A percentile compares a stretch with the other conserved stretches of the same genome.
phyloP scores from a whole-genome alignment of 768 basidiomycete genomes.

The Cyclocybe aegerita region DNA sequence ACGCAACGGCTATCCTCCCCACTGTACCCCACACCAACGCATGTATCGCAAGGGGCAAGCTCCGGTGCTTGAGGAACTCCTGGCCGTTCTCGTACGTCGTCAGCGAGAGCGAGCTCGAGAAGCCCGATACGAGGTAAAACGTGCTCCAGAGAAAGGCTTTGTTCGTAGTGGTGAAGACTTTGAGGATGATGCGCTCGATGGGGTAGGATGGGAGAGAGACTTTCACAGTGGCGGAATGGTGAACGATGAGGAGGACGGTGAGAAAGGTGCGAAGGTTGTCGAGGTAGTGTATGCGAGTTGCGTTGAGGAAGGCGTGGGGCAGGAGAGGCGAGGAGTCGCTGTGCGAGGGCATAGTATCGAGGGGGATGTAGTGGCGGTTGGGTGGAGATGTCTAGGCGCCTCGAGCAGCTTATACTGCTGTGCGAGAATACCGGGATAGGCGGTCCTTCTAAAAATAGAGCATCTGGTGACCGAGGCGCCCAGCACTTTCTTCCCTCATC shows the following conservation, averaged over 20 bases:
- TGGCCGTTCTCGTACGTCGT: constrained; percentile 7
- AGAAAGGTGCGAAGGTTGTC: constrained; percentile 25
- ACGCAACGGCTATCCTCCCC: constrained; percentile 6
- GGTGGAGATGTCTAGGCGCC: too few species aligned
- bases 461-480: too few species aligned
- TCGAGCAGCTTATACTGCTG: too few species aligned
- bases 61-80: constrained; percentile 7
- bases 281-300: constrained; percentile 15
- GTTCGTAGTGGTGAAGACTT: constrained; percentile 12
- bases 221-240: constrained; percentile 20
- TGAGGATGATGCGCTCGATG: neutral
- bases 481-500: too few species aligned
- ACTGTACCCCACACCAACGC: constrained; percentile 15
- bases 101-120: constrained; percentile 17
- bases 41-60: constrained; percentile 15
- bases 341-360: too few species aligned
- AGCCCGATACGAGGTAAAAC: constrained; percentile 27
- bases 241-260: constrained; percentile 18
- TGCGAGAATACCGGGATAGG: too few species aligned
- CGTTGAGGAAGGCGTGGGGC: too few species aligned
- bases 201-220: neutral
- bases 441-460: too few species aligned
- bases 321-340: too few species aligned
- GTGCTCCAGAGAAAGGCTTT: constrained; percentile 20
- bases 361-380: too few species aligned